Conservation (phyloP, 1,139 yeast genomes). For the Geotrichum histeridarum region DNA sequence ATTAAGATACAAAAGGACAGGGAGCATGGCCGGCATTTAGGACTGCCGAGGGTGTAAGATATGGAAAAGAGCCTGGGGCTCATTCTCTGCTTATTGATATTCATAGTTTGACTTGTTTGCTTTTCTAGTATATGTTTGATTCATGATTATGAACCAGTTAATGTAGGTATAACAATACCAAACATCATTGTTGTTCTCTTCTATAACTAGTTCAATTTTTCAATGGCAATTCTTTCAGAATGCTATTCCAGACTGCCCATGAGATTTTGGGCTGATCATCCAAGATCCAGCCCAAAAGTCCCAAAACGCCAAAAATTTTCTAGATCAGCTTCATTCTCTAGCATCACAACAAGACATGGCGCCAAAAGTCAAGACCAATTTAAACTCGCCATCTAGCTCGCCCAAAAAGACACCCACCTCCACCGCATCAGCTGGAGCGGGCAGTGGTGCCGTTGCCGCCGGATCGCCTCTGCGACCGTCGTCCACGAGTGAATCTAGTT, state of each 20-base stretch:
- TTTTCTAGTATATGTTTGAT: neutral
- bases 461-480: conserved; percentile 9
- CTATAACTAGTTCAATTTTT: too few species aligned
- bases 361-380: conserved; percentile 18
- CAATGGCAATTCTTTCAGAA: too few species aligned
- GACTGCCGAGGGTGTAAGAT: conserved; percentile 6
- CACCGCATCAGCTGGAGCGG: neutral
- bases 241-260: too few species aligned
- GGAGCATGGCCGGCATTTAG: conserved; percentile 16
- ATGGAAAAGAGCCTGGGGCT: neutral
- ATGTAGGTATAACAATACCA: too few species aligned
- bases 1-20: conserved; percentile 1
- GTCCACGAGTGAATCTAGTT: neutral
- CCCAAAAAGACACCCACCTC: conserved; percentile 9
- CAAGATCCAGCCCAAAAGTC: too few species aligned
- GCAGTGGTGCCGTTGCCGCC: neutral
- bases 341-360: conserved; percentile 4
- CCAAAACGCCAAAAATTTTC: too few species aligned
- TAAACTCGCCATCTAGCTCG: conserved; percentile 10
- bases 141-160: neutral
- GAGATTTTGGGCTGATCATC: too few species aligned
- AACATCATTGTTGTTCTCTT: too few species aligned
- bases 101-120: neutral
- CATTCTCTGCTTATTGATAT: neutral
- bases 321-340: too few species aligned